Evolutionary conservation across 2,329 filamentous ascomycete genomes (phyloP), one percentile per base, ranked within the genome.

Genomic region (Ophiosphaerella narmari): DNA sequence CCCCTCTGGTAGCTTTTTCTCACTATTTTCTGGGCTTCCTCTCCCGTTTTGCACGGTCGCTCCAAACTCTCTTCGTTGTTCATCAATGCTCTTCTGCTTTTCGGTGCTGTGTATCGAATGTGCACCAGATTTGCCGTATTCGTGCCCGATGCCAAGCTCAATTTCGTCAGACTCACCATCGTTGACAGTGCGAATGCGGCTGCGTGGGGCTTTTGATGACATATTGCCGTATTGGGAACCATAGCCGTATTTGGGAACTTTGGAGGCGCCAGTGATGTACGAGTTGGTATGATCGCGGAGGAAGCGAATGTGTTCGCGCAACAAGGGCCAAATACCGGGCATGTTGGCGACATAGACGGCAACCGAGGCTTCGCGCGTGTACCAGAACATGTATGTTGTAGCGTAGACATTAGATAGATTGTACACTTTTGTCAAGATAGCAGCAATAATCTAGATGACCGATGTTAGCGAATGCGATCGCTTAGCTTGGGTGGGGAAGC

Each of bases 311-410:
- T 74, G 62, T 43, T 77, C 73, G 24, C 77, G 75, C 38, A 82
- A 62, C 12, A 83, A 72, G 1, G 79, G 75, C 80, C 80, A 84
- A 46, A 82, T 76, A 40, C 78, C 72, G 0, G 81, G 81, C 3
- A 83, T 67, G 57, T 83, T 84, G 54, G 79, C 75, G 8, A 83
- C 79, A 51, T 78, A 77, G 5, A 83, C 72, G 7, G 80, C 80
- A 2, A 81, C 79, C 23, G 73, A 77, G 8, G 79, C 77, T 73
- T 84, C 81, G 46, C 81, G 74, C 16, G 77, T 74, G 62, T 83
- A 82, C 80, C 81, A 84, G 14, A 78, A 64, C 72, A 74, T 73
- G 54, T 74, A 74, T 12, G 56, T 54, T 1, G 66, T 63, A 7
- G 55, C 72, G 59, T 78, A 78, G 14, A 76, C 65, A 23, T 75